A percentile compares a stretch with the other conserved stretches of the same genome.
phyloP scores from a whole-genome alignment of 805 yeast genomes.

The Pichia kluyveri region DNA sequence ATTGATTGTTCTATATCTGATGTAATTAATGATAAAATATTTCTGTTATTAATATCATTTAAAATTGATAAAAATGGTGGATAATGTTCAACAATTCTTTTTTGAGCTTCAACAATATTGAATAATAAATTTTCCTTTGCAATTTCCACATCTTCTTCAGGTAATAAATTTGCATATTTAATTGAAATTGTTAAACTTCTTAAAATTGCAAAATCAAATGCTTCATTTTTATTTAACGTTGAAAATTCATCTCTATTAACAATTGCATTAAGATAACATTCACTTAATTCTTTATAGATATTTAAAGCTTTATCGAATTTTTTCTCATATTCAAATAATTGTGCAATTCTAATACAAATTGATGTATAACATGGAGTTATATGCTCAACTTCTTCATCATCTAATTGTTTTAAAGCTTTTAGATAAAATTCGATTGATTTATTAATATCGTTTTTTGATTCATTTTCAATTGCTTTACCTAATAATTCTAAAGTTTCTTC shows the following conservation, averaged over 20 bases:
- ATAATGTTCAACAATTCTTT: constrained; percentile 16
- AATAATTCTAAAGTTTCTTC: constrained; percentile 9
- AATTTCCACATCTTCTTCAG: constrained; percentile 11
- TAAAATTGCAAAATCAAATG: constrained; percentile 12
- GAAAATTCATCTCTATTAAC: constrained; percentile 6
- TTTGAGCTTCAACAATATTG: constrained; percentile 18
- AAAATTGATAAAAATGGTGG: constrained; percentile 20
- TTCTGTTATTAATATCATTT: constrained; percentile 11
- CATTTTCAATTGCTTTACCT: constrained; percentile 12
- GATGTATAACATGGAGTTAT: constrained; percentile 79
- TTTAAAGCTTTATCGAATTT: constrained; percentile 20
- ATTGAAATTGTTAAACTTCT: constrained; percentile 16
- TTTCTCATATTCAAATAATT: constrained; percentile 52
- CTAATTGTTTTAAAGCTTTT: constrained; percentile 59
- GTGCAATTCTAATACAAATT: constrained; percentile 72
- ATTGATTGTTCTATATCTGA: constrained; percentile 8
- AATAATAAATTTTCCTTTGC: constrained; percentile 17
- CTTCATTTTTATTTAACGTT: constrained; percentile 4
- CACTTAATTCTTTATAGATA: constrained; percentile 17
- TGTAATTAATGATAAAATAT: constrained; percentile 9
- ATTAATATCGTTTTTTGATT: constrained; percentile 37
- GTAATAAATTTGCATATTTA: constrained; percentile 18
- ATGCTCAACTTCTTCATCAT: constrained; percentile 41
- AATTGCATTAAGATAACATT: constrained; percentile 8
- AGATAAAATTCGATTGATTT: constrained; percentile 62